These are phyloP conservation scores for Schizothecium vesticola DNA, from an alignment of 495 filamentous ascomycete species.

Conservation along the genomic window DNA sequence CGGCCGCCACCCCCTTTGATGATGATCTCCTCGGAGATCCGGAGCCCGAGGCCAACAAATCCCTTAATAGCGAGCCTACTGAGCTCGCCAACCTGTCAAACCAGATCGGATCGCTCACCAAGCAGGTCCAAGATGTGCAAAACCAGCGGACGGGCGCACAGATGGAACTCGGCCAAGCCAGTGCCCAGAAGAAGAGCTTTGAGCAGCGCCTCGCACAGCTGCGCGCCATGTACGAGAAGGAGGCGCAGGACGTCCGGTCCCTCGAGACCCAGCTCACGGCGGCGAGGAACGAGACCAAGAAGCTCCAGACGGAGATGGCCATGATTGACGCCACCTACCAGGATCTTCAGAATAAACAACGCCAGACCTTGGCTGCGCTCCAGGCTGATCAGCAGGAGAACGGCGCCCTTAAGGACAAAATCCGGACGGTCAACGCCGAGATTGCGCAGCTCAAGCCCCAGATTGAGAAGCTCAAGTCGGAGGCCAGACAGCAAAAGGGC, in stretches of 20 bases:
- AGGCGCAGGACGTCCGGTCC: conserved; percentile 76
- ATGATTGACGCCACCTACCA: conserved; percentile 75
- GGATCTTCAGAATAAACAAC: conserved; percentile 80
- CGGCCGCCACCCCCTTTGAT: conserved; percentile 49
- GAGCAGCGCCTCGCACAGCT: conserved; percentile 81
- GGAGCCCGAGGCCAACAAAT: conserved; percentile 84
- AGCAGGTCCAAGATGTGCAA: conserved; percentile 90
- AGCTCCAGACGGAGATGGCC: conserved; percentile 73
- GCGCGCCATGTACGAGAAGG: conserved; percentile 83
- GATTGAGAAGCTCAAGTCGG: conserved; percentile 82
- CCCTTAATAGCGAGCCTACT: conserved; percentile 77
- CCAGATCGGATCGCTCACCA: conserved; percentile 81
- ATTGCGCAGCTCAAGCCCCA: conserved; percentile 77
- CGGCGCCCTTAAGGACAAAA: conserved; percentile 75
- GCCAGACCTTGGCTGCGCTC: conserved; percentile 64
- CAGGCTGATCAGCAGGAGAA: conserved; percentile 89
- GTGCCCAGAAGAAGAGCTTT: conserved; percentile 83
- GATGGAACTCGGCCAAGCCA: conserved; percentile 70
- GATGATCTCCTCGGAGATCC: conserved; percentile 94
- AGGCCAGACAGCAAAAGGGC: conserved; percentile 90
- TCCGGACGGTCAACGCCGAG: conserved; percentile 73
- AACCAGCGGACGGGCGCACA: conserved; percentile 71
- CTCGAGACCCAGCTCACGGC: conserved; percentile 75
- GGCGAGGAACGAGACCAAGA: conserved; percentile 74
- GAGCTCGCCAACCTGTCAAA: conserved; percentile 97